Base-by-base conservation (phyloP, 2,329 filamentous ascomycete species). In the Penicillium vulpinum region DNA sequence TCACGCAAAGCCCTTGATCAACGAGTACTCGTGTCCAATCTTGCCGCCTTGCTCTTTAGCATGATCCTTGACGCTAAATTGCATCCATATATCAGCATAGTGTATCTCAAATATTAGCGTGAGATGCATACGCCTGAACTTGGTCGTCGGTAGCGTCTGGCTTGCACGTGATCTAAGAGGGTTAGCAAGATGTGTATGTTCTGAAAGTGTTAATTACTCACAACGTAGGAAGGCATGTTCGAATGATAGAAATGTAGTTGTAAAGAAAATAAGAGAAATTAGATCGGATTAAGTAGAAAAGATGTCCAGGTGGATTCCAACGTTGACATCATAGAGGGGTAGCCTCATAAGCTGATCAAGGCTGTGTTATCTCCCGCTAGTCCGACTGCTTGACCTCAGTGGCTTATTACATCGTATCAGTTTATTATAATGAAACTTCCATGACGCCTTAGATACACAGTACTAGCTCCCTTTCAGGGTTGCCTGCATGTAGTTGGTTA, bases 321-420 rank as follows among this genome's bases (percentile, higher is more conserved):
- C n/a, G 33, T 22, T 56, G 43, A 56, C 54, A 56, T 56, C 54
- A 56, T 56, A 56, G 54, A 56, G 54, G 54, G 54, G 54, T 56
- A 56, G 40, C 16, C 26, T 16, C 24, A 22, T 51, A 51, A 43
- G 36, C 48, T 24, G 48, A 51, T 41, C 36, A 41, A 10, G 48
- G 36, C 38, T 39, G 43, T 46, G 43, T 44, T 40, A 38, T 51
- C 53, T 44, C 52, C 26, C n/a, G n/a, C n/a, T n/a, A n/a, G n/a
- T n/a, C n/a, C n/a, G n/a, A n/a, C n/a, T n/a, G n/a, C n/a, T n/a
- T n/a, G n/a, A n/a, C n/a, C n/a, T 28, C 26, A 24, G 43, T 29
- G 40, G 22, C 39, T 26, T 15, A 11, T 43, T 18, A 29, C 15
- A 5, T 24, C 2, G 22, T 16, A 40, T 16, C 24, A 21, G 38